Conservation (phyloP, 371 early-diverging fungal species). For the Mortierella sp. region DNA sequence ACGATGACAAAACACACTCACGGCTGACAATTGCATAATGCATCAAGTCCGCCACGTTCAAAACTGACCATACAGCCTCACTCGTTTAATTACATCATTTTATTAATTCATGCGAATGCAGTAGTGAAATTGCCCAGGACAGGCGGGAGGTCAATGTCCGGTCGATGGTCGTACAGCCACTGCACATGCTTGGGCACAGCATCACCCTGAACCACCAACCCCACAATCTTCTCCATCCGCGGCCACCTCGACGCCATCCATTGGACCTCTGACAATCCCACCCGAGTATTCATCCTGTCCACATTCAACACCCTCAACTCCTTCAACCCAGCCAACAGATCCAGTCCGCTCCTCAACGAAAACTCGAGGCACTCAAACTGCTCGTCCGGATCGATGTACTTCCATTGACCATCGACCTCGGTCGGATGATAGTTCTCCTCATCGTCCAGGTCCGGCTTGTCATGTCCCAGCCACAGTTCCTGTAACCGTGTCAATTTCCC, state of each 20-base stretch:
- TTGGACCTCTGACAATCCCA: conserved; percentile 39
- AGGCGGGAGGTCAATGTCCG: conserved; percentile 34
- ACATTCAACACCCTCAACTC: conserved; percentile 28
- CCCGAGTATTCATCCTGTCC: conserved; percentile 31
- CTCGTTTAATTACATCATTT: too few species aligned
- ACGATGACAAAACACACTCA: too few species aligned
- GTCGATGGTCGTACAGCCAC: conserved; percentile 38
- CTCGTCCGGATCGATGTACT: conserved; percentile 32
- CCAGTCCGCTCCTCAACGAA: conserved; percentile 36
- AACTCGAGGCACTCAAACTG: conserved; percentile 49
- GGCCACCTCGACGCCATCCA: conserved; percentile 49
- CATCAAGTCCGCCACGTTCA: too few species aligned
- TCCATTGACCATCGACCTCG: conserved; percentile 33
- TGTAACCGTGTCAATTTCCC: conserved; percentile 17
- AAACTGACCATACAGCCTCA: too few species aligned
- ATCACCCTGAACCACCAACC: conserved; percentile 31
- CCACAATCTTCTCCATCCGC: conserved; percentile 27
- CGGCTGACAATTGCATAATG: too few species aligned
- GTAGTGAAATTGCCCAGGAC: conserved; percentile 32
- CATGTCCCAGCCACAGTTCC: conserved; percentile 45
- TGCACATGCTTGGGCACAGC: conserved; percentile 35
- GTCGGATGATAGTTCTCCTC: conserved; percentile 40
- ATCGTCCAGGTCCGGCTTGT: conserved; percentile 38
- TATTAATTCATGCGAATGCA: neutral
- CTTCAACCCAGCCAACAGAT: conserved; percentile 22